Base-by-base conservation (phyloP, 306 rosid species). In the Comarum palustre region DNA sequence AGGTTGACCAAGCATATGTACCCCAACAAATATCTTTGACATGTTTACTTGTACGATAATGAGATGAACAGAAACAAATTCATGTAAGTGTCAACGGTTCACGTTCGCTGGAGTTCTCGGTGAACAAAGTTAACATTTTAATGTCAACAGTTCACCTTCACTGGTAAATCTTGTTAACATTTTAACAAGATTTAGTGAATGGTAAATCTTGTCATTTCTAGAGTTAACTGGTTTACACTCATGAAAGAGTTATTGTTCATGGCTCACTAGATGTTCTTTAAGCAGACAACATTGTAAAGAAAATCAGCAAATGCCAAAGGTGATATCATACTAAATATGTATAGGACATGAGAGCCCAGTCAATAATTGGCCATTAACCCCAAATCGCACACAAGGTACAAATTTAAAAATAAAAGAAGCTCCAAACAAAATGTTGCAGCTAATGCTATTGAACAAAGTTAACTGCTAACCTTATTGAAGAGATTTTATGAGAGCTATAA, bases 401-500 rank as follows among this genome's bases (percentile, higher is more conserved):
- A 45, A 68, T 8, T 48, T 69, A 48, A 5, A 20, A 68, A 24
- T 55, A 16, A 68, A 48, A 4, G 11, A 17, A 47, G 27, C 36
- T 31, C 59, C 60, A 46, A 27, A 15, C 58, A 68, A 47, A 29
- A 47, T 48, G 27, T 47, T 47, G 73, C 73, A 47, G 51, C 34
- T 17, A 29, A 47, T 10, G 41, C 73, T 50, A 50, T 6, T 50
- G 45, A 9, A 69, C 57, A 51, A 9, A 17, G 46, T 19, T 10
- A 20, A 46, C 29, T 31, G 57, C 12, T 27, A 29, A 68, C 25
- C 25, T 36, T 31, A 31, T 68, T 16, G 20, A 47, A 47, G 14
- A 4, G 31, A 69, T 19, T 52, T 19, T 52, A 58, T 19, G 68
- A 63, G 55, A 72, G 47, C 68, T 72, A 58, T 19, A 55, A 32